Percentiles rank a stretch among this genome's conserved stretches.
These are phyloP conservation scores for Leptographium wingfieldii DNA, from an alignment of 2,329 filamentous ascomycete species.

Conservation along the genomic window DNA sequence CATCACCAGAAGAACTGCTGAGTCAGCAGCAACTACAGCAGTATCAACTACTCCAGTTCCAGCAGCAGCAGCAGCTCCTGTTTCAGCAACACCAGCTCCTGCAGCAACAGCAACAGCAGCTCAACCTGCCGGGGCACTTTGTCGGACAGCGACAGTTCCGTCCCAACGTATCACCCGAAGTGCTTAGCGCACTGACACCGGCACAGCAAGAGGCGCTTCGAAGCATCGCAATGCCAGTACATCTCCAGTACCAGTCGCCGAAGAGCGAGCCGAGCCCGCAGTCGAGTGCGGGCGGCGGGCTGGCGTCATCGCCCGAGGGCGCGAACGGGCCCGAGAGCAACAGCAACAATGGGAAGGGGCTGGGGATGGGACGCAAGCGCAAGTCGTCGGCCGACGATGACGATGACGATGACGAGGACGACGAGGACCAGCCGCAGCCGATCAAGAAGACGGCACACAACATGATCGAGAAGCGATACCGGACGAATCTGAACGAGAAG, in stretches of 20 bases:
- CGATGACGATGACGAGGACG: slow-evolving; percentile 48
- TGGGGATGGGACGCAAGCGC: slow-evolving; percentile 43
- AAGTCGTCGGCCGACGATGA: slow-evolving; percentile 54
- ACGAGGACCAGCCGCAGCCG: slow-evolving; percentile 41
- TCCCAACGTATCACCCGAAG: slow-evolving; percentile 19
- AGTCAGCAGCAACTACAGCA: neutral
- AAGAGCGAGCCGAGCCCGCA: slow-evolving; percentile 46
- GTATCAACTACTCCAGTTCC: neutral
- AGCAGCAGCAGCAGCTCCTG: slow-evolving; percentile 2
- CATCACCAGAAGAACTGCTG: neutral
- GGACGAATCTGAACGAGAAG: slow-evolving; percentile 94
- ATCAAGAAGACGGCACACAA: slow-evolving; percentile 92
- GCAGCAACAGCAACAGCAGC: slow-evolving; percentile 10
- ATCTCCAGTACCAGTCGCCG: slow-evolving; percentile 47
- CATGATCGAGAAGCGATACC: slow-evolving; percentile 95
- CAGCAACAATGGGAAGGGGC: slow-evolving; percentile 17
- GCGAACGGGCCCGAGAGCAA: slow-evolving; percentile 23
- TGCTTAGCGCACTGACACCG: slow-evolving; percentile 35
- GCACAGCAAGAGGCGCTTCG: slow-evolving; percentile 49
- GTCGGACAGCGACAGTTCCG: slow-evolving; percentile 15
- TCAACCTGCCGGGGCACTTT: slow-evolving; percentile 17
- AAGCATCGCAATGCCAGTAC: slow-evolving; percentile 51
- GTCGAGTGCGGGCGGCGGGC: slow-evolving; percentile 33
- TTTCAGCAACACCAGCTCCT: slow-evolving; percentile 3
- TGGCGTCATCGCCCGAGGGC: slow-evolving; percentile 45